Evolutionary conservation across 2,329 filamentous ascomycete species (phyloP), one percentile per base, ranked within the genome.

Genomic region (Epichloe glyceriae): DNA sequence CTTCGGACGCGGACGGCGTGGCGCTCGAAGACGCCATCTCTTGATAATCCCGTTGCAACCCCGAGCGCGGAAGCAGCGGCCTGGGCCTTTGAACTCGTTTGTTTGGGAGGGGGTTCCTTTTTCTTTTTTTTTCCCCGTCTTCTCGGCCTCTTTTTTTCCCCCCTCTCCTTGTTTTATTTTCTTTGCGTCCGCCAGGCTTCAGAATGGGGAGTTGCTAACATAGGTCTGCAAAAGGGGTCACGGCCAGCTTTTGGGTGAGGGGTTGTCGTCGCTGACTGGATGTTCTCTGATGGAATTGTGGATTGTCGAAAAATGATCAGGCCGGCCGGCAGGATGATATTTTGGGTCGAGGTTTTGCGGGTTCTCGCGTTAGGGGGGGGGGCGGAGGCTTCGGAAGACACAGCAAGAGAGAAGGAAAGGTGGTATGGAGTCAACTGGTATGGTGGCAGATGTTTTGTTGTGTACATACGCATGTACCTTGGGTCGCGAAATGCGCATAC

Each of bases 1-100:
- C 53, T 49, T 61, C 52, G 47, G 55, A 15, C 15, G 49, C 37
- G 2, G 52, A 43, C 35, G 49, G 45, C 41, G 52, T 45, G 48
- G 49, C 46, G 49, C 19, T 39, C 7, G 40, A 42, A 46, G 52
- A 53, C 46, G 52, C 52, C 52, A 53, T 52, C 17, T 17, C 41
- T 38, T 33, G 37, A 11, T 42, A 22, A 41, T 44, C 12, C 41
- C 38, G 41, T 41, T 52, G 46, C 30, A 37, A 47, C 20, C 15
- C 22, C 10, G 2, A 42, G 37, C 17, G 41, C 41, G 46, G 41
- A 46, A 30, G 26, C 26, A 35, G 42, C 41, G 42, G n/a, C 15
- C 35, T 26, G 22, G 22, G 2, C 22, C 22, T 26, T 26, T 8
- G 7, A 26, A 26, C 22, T 26, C 22, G 22, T 26, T 3, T 35